A percentile compares a stretch with the other conserved stretches of the same genome.
phyloP scores from a whole-genome alignment of 208 protist species.

The Angomonas ambiguus region DNA sequence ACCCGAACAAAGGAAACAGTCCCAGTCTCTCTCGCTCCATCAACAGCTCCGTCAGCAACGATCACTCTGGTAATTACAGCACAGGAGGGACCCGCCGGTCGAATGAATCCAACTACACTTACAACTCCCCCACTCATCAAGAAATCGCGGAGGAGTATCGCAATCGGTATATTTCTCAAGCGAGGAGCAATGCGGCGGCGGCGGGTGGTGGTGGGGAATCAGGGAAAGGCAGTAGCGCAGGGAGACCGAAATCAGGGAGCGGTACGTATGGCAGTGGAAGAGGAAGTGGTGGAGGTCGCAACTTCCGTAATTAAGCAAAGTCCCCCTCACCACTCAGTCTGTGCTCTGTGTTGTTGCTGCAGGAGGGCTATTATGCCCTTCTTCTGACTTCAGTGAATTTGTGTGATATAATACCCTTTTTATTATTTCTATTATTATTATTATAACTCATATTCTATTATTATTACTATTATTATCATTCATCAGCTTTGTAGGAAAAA shows the following conservation, averaged over 20 bases:
- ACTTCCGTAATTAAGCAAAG: too few species aligned
- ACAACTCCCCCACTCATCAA: neutral
- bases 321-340: too few species aligned
- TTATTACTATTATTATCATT: neutral
- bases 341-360: too few species aligned
- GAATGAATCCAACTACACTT: neutral
- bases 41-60: conserved; percentile 1
- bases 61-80: neutral
- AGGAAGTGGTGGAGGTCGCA: conserved; percentile 6
- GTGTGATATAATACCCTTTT: conserved; percentile 14
- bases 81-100: neutral
- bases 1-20: neutral
- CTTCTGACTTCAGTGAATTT: too few species aligned
- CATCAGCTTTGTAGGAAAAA: neutral
- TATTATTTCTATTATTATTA: conserved; percentile 17
- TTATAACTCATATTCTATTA: neutral
- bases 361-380: too few species aligned
- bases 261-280: neutral
- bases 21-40: neutral
- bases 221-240: neutral
- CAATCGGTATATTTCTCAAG: neutral
- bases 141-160: conserved; percentile 5
- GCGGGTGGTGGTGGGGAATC: neutral
- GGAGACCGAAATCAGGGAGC: neutral
- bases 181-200: neutral